Percentiles rank a stretch among this genome's conserved stretches.
Conservation (phyloP, 2,329 filamentous ascomycete genomes). For the Paecilomyces dactylethromorphus region DNA sequence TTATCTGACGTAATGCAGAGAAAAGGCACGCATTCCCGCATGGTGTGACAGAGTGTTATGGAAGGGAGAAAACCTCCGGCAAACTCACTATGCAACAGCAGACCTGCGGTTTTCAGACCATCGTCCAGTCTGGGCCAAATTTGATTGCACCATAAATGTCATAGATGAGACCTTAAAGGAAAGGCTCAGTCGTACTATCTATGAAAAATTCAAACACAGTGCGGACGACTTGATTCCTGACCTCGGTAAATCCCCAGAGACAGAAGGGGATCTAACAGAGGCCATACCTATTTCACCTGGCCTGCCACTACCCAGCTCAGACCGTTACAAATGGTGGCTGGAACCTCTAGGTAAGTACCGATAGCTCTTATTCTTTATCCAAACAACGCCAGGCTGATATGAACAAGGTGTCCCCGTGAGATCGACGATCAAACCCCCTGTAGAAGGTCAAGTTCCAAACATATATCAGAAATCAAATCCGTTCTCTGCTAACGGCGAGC, state of each 20-base stretch:
- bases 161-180: conserved; percentile 71
- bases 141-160: conserved; percentile 75
- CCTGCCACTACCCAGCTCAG: conserved; percentile 57
- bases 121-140: conserved; percentile 86
- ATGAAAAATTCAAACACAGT: conserved; percentile 59
- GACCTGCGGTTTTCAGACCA: conserved; percentile 89
- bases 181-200: conserved; percentile 66
- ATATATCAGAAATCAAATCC: conserved; percentile 72
- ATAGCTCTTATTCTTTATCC: background rate
- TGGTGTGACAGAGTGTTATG: conserved; percentile 94
- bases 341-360: conserved; percentile 44
- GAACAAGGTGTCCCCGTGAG: conserved; percentile 61
- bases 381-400: conserved; percentile 7
- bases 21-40: conserved; percentile 89
- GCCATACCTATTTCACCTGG: conserved; percentile 80
- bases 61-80: conserved; percentile 75
- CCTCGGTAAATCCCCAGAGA: conserved; percentile 13
- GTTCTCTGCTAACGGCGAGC: conserved; percentile 65
- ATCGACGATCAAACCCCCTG: conserved; percentile 63
- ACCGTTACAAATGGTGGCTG: conserved; percentile 60
- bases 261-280: conserved; percentile 64
- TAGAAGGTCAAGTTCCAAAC: conserved; percentile 60
- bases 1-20: conserved; percentile 42
- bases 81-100: conserved; percentile 75
- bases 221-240: conserved; percentile 44